Percentiles rank a stretch among this genome's conserved stretches.
Conservation (phyloP, 2,329 filamentous ascomycete genomes). For the Aspergillus udagawae region DNA sequence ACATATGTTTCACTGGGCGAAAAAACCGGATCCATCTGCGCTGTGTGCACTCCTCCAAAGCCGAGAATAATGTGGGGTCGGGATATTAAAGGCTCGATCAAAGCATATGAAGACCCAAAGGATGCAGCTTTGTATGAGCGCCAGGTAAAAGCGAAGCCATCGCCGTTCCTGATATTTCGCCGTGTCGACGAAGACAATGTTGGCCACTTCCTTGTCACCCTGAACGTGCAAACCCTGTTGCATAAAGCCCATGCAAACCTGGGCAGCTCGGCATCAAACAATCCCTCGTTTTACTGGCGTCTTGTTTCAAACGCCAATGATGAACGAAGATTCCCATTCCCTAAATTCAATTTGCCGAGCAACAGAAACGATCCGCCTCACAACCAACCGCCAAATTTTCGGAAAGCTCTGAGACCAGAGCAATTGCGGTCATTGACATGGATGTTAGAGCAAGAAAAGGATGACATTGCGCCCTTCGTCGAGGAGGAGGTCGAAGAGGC, state of each 20-base stretch:
- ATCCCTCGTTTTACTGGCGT: slow-evolving; percentile 40
- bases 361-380: slow-evolving; percentile 38
- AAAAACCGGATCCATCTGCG: slow-evolving; percentile 14
- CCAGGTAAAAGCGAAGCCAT: slow-evolving; percentile 46
- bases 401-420: slow-evolving; percentile 43
- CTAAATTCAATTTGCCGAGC: slow-evolving; percentile 40
- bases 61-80: slow-evolving; percentile 33
- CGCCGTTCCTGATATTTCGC: slow-evolving; percentile 40
- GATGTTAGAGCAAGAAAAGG: slow-evolving; percentile 56
- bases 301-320: slow-evolving; percentile 45
- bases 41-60: slow-evolving; percentile 29
- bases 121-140: slow-evolving; percentile 50
- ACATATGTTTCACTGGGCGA: neutral
- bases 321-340: slow-evolving; percentile 28
- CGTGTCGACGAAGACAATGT: slow-evolving; percentile 25
- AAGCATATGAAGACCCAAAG: slow-evolving; percentile 49
- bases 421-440: slow-evolving; percentile 56
- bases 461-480: slow-evolving; percentile 37
- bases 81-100: slow-evolving; percentile 26
- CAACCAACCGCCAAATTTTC: slow-evolving; percentile 35
- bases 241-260: slow-evolving; percentile 34
- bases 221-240: slow-evolving; percentile 36
- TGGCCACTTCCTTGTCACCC: slow-evolving; percentile 36
- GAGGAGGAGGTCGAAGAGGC: slow-evolving; percentile 58
- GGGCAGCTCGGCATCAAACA: slow-evolving; percentile 5